Evolutionary conservation across 805 yeast species (phyloP), one percentile per base, ranked within the genome.

Genomic region (Yarrowia divulgata): DNA sequence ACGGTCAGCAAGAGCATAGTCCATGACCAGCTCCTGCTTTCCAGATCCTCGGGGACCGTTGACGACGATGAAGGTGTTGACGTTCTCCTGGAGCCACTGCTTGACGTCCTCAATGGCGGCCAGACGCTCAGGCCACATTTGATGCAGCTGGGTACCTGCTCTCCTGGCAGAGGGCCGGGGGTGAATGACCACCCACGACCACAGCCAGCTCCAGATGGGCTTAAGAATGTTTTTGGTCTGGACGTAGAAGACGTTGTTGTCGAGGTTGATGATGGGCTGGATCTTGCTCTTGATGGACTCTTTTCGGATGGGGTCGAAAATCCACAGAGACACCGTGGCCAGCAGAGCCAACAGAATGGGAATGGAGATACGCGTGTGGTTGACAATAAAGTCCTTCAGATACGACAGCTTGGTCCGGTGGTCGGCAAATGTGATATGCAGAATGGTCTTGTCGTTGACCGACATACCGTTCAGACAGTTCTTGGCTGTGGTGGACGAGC

Each of bases 1-100:
- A 66, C 93, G 85, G 37, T 82, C 86, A 14, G 63, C 42, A 55
- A 91, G 81, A 0, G 90, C 88, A 74, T 88, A 87, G 54, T 87
- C 87, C 75, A 89, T 79, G 5, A 94, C 93, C 70, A 92, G 80
- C 70, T 88, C 94, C 70, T 88, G 85, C 74, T 95, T 94, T 29
- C 98, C 99, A n/a, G 97, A 88, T 6, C 99, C 99, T 72, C 91
- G 85, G 6, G 99, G 98, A 13, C 99, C 99, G 71, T 88, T 86
- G 2, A 95, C 88, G 3, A 95, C 87, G 34, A 94, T 93, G 76
- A 93, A 95, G 1, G 98, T 91, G 76, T 90, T 89, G n/a, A 88
- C 87, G 71, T 93, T 93, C 77, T 95, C 99, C 70, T 87, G 88
- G 7, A 95, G 80, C 95, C 97, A 90, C 73, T 90, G 80, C 72